A percentile compares a stretch with the other conserved stretches of the same genome.
phyloP scores from a whole-genome alignment of 208 protist genomes.

The Trypanosoma lewisi region DNA sequence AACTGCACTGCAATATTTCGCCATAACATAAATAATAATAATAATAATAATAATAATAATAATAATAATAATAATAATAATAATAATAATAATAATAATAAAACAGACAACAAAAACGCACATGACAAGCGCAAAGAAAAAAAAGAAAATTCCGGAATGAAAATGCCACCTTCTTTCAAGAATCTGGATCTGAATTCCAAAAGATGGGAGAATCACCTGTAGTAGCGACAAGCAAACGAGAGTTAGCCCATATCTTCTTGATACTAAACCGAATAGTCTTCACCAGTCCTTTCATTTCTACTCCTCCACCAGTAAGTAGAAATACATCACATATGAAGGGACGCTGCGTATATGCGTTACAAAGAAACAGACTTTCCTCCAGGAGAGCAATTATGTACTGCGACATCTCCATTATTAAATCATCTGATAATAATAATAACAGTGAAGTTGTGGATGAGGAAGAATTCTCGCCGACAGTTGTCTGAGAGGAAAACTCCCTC shows the following conservation, averaged over 20 bases:
- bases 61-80: no score
- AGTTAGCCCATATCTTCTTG: background rate
- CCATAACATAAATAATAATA: no score
- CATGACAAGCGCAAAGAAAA: background rate
- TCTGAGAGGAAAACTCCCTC: background rate
- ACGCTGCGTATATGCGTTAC: slow-evolving; percentile 13
- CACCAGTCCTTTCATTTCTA: background rate
- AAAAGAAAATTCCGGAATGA: slow-evolving; percentile 8
- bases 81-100: background rate
- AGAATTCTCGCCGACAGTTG: background rate
- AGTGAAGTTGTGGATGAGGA: background rate
- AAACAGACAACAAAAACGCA: background rate
- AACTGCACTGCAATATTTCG: no score
- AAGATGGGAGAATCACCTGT: background rate
- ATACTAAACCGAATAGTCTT: background rate
- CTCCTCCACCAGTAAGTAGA: slow-evolving; percentile 11
- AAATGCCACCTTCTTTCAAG: background rate
- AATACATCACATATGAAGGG: slow-evolving; percentile 6
- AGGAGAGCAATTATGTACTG: slow-evolving; percentile 9
- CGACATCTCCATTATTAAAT: background rate
- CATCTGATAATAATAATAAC: background rate
- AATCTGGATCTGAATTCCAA: background rate
- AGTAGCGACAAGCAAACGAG: slow-evolving; percentile 1
- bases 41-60: no score
- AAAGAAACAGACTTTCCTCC: slow-evolving; percentile 4